Conservation (phyloP, 352 stramenopile genomes). For the Phytopythium montanum region DNA sequence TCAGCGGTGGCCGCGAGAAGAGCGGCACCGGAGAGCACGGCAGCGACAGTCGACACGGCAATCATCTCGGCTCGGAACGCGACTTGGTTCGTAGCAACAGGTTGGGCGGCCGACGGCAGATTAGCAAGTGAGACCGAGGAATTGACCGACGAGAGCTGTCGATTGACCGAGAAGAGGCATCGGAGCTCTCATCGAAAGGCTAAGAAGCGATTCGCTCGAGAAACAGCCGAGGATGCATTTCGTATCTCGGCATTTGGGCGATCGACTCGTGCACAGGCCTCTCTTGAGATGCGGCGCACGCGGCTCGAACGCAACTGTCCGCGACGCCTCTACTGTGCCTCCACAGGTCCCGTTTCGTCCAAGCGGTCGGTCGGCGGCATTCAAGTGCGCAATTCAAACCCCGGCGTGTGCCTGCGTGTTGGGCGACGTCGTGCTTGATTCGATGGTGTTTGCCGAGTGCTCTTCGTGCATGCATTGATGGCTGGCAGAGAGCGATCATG, state of each 20-base stretch:
- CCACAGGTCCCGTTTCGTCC: too few species aligned
- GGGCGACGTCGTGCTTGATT: too few species aligned
- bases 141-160: not conserved
- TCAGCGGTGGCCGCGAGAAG: constrained; percentile 14
- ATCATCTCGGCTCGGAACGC: not conserved
- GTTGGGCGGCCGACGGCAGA: constrained; percentile 8
- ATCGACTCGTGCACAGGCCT: not conserved
- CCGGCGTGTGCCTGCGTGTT: too few species aligned
- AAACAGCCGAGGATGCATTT: constrained; percentile 3
- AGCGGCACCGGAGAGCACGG: constrained; percentile 7
- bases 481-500: too few species aligned
- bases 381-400: too few species aligned
- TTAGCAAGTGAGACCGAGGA: constrained; percentile 12
- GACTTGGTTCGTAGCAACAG: not conserved
- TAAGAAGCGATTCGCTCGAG: not conserved
- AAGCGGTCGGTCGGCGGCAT: too few species aligned
- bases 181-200: not conserved
- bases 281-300: not conserved
- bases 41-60: constrained; percentile 9
- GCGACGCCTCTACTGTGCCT: not conserved
- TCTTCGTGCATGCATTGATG: too few species aligned
- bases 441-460: too few species aligned
- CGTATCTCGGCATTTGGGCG: not conserved
- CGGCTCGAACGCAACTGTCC: not conserved
- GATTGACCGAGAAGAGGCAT: not conserved